Base-by-base conservation (phyloP, 192 early-diverging fungal genomes). In the Backusella circina region DNA sequence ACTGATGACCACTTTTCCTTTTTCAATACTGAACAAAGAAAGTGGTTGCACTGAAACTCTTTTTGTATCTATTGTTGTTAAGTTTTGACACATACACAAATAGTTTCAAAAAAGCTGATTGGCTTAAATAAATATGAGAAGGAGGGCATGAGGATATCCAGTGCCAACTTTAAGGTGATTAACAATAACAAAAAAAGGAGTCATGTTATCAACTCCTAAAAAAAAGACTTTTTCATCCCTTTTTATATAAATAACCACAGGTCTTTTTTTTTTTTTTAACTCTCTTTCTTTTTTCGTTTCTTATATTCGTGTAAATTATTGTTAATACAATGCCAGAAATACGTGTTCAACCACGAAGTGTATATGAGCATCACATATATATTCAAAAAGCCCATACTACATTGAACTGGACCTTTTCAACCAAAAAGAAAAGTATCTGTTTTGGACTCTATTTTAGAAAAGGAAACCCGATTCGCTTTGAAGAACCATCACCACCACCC, bases 391-490 rank as follows among this genome's bases (percentile, higher is more conserved):
- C 85, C 4, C 91, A 91, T 16, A 91, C 92, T 72, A 92, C 92
- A 33, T 88, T 99, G 16, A 87, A 89, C 71, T 99, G 97, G 97
- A 92, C 90, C 83, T 99, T 98, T 82, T 92, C 90, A 21, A 99
- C 95, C 39, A 93, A 92, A 77, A 88, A 89, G 67, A 96, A 97
- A 9, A 83, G 72, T 10, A 83, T 83, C 21, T 37, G 57, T 21
- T 83, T 83, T 79, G 81, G 81, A 18, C 32, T 77, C 10, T 76
- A 57, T 47, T 76, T 37, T 70, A 13, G 65, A 35, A 23, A 68
- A n/a, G 68, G 41, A 15, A 12, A 47, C 15, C 70, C 31, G 26
- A 61, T 61, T 28, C 23, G 54, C n/a, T 61, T 26, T 28, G 54
- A 61, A 28, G 31, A 67, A 32, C 18, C 50, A 72, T 18, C 31